Evolutionary conservation across 345 rosid species (phyloP), one percentile per base, ranked within the genome.

Genomic region (Syzygium jambos): DNA sequence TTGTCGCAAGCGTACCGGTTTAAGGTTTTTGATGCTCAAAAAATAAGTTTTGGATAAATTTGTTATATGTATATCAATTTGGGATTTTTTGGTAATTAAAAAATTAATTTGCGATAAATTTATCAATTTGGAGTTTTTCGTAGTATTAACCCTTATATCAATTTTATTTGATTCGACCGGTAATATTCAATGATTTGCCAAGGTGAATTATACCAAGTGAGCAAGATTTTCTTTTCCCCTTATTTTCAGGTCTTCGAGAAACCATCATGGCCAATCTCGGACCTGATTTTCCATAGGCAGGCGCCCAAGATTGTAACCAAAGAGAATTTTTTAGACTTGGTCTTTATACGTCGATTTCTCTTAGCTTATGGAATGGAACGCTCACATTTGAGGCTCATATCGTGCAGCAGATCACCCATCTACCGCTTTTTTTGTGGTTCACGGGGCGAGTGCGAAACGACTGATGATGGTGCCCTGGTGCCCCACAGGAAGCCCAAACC

Each of bases 91-190:
- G 1, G 46, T 43, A 7, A 1, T 43, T 0, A 43, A 43, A 43
- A 43, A 43, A 43, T 43, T 43, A 6, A 1, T 43, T 43, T 43
- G 7, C 6, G 7, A 6, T 43, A 43, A 43, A 43, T 43, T 43
- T 43, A 43, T 1, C 46, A 43, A 4, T 43, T 43, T 43, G 46
- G 46, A 43, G 46, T 43, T 43, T 43, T 43, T 43, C 46, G 46
- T 43, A 6, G 0, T 5, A 43, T 43, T 43, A 43, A 43, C 7
- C 46, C 1, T 25, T 25, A 57, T 34, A 1, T 34, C 14, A 9
- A 19, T 38, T 17, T 10, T 0, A 0, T 2, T 73, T 0, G 25
- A 38, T 41, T 17, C 2, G 0, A 11, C 5, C 19, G 17, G 0
- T 9, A 19, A 17, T 34, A 9, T 17, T 2, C 2, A 9, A 73